Evolutionary conservation across 2,329 filamentous ascomycete genomes (phyloP), one percentile per base, ranked within the genome.

Genomic region (Cordyceps pruinosa): DNA sequence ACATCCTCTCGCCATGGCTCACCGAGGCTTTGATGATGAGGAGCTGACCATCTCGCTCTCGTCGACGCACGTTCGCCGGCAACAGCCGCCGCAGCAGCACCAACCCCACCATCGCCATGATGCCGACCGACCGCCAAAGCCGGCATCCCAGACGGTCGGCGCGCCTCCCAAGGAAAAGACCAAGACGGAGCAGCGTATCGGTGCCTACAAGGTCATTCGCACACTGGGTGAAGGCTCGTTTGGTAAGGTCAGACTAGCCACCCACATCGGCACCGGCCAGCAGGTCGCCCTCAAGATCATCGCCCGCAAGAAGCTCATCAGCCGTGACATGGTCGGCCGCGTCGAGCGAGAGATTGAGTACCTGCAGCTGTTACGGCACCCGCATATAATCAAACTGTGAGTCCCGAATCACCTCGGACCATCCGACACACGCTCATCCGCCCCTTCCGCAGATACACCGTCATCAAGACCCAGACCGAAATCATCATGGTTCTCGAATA

Each of bases 401-500:
- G 82, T 34, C 4, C 5, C 41, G 5, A 35, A 53, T 13, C 41
- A n/a, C 17, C 9, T 3, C 15, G 13, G 30, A 19, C 28, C 15
- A 23, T 15, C 19, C 28, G 28, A 15, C 39, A 32, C 13, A 30
- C 13, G 15, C 41, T 51, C 19, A 45, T 28, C 26, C 17, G 13
- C 28, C 19, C 17, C 32, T 37, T 44, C 1, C 35, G 42, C 66
- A 94, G 90, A 57, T 96, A 90, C 73, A 97, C 94, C 30, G 94
- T 99, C 62, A 97, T 99, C 71, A 97, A 96, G 61, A 97, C 93
- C 7, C 84, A 86, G 25, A 85, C 83, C 61, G 94, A 99, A 71
- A 99, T 99, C 70, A 94, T 97, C 73, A 99, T 99, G 94, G 94
- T 99, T 49, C 84, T 99, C 64, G 94, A 99, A 73, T 99, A 96